phyloP scores from a whole-genome alignment of 306 rosid genomes.

The Pterocarpus santalinus region DNA sequence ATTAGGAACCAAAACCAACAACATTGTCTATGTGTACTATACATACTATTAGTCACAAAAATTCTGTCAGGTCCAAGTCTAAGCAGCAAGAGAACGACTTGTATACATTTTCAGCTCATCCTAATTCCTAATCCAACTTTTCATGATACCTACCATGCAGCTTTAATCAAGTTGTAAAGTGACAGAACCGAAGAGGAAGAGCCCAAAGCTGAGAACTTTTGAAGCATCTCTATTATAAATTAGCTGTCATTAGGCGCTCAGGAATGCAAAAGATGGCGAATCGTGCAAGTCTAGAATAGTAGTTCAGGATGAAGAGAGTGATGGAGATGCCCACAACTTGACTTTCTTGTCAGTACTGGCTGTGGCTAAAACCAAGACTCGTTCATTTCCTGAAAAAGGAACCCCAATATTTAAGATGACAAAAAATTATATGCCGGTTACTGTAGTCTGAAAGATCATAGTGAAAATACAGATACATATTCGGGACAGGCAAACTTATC shows the following conservation, averaged over 20 bases:
- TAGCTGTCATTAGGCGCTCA: constrained; percentile 26
- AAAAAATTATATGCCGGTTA: constrained; percentile 6
- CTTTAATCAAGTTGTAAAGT: constrained; percentile 29
- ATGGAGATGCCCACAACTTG: constrained; percentile 91
- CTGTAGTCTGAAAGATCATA: not conserved
- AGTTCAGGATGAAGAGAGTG: constrained; percentile 52
- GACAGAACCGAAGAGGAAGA: constrained; percentile 34
- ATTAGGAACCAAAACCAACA: constrained; percentile 47
- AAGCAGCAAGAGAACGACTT: constrained; percentile 25
- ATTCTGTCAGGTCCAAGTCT: constrained; percentile 32
- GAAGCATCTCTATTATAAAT: constrained; percentile 28
- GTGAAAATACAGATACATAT: not conserved
- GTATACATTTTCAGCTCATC: constrained; percentile 32
- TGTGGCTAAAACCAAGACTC: constrained; percentile 76
- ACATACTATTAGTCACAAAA: constrained; percentile 43
- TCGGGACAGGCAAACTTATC: not conserved
- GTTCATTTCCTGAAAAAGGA: constrained; percentile 64
- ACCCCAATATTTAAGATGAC: not conserved
- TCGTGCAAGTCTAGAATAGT: constrained; percentile 2
- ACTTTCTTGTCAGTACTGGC: constrained; percentile 93
- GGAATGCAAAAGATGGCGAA: constrained; percentile 25
- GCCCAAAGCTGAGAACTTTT: constrained; percentile 38
- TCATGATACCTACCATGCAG: constrained; percentile 28
- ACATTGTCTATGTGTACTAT: constrained; percentile 34
- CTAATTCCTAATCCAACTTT: constrained; percentile 45